A percentile compares a stretch with the other conserved stretches of the same genome.
Conservation (phyloP, 768 basidiomycete genomes). For the Glaciozyma antarctica region DNA sequence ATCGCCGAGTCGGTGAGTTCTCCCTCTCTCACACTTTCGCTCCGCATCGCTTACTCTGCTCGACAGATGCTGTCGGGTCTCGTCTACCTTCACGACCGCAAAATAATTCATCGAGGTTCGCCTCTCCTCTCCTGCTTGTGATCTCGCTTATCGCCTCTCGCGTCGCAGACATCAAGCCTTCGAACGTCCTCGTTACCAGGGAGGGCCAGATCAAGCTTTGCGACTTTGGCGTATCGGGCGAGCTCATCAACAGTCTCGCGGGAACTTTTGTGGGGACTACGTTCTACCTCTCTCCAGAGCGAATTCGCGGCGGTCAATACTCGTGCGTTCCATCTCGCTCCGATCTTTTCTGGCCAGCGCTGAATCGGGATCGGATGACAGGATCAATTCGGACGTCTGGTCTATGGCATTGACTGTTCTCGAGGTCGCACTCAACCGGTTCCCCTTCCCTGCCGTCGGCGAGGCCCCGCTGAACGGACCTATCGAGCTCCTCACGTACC, state of each 20-base stretch:
- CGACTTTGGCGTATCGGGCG: conserved; percentile 47
- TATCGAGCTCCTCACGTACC: conserved; percentile 89
- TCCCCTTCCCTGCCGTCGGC: conserved; percentile 65
- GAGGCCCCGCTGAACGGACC: conserved; percentile 62
- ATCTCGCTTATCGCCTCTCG: background rate
- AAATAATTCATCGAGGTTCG: conserved; percentile 75
- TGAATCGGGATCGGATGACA: background rate
- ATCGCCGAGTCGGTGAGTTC: conserved; percentile 77
- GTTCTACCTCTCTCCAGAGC: conserved; percentile 66
- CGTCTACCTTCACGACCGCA: conserved; percentile 77
- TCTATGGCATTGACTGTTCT: conserved; percentile 89
- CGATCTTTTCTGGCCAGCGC: background rate
- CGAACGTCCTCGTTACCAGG: conserved; percentile 45
- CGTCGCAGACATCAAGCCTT: conserved; percentile 44
- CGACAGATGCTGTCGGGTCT: conserved; percentile 77
- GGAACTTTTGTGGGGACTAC: conserved; percentile 46
- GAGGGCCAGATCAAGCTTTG: conserved; percentile 45
- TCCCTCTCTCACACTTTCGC: background rate
- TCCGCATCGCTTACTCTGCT: conserved; percentile 10
- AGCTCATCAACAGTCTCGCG: conserved; percentile 45
- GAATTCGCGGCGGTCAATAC: conserved; percentile 83
- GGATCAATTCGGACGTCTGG: conserved; percentile 79
- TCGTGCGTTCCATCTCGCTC: conserved; percentile 36
- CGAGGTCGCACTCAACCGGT: conserved; percentile 85
- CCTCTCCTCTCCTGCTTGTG: background rate